Conservation (phyloP, 2,329 filamentous ascomycete genomes). For the Colletotrichum cordylinicola region DNA sequence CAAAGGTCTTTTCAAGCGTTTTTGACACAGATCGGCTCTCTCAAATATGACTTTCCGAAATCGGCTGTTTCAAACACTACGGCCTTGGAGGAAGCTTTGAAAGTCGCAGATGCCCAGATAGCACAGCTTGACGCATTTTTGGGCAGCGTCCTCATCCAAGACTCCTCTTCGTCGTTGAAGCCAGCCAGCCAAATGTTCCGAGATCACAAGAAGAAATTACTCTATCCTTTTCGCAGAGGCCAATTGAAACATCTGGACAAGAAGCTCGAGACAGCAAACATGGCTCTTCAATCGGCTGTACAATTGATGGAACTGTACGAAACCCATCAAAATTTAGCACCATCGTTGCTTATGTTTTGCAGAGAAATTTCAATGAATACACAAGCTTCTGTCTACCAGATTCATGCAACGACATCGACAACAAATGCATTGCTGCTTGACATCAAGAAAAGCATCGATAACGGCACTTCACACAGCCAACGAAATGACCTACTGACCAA, state of each 20-base stretch:
- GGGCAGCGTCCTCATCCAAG: neutral
- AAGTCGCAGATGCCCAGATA: neutral
- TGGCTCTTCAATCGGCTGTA: neutral
- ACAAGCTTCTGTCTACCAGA: neutral
- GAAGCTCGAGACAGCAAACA: neutral
- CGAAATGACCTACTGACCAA: neutral
- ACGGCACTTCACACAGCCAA: neutral
- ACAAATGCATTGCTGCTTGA: neutral
- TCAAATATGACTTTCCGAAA: rapidly evolving
- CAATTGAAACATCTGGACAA: neutral
- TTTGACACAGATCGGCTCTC: neutral
- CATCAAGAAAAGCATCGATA: neutral
- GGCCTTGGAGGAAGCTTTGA: neutral
- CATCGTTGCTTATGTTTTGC: neutral
- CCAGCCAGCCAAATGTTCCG: too few species aligned
- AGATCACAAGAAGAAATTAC: neutral
- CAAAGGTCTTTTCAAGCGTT: neutral
- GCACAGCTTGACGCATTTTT: neutral
- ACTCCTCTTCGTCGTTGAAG: too few species aligned
- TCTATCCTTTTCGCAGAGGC: neutral
- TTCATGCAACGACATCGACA: neutral
- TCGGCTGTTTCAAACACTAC: rapidly evolving
- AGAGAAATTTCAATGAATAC: neutral
- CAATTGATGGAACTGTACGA: neutral
- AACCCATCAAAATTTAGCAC: neutral